Evolutionary conservation across 1,284 basidiomycete genomes (phyloP), one percentile per base, ranked within the genome.

Genomic region (Trametes hirsuta): DNA sequence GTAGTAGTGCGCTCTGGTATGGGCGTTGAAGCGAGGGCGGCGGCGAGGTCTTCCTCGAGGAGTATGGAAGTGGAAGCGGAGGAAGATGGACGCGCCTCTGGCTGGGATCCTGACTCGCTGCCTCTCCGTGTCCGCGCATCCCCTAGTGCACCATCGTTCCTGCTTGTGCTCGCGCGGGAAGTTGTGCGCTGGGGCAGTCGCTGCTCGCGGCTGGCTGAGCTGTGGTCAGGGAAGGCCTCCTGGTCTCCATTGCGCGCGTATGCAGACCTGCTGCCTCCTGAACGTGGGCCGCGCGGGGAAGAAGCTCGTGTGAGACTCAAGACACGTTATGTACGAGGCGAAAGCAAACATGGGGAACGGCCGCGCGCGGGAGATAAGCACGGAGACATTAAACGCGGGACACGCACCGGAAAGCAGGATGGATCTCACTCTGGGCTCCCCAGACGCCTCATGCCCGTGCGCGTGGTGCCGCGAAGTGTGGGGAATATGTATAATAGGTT

Each of bases 331-430:
- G 30, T 30, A 15, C 8, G 40, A 49, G 25, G 48, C 36, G 47
- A 36, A 41, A 24, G 51, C 47, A 39, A 35, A 14, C 4, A 52
- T 41, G 18, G 24, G 15, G 54, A 34, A 24, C 15, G 34, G 34
- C 10, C 41, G 21, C 51, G 10, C 25, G 22, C 42, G 41, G 36
- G 36, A 59, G 51, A 55, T 58, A 58, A 60, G 42, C 55, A 50
- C 42, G 49, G 50, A 46, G 44, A 52, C 30, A 40, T 35, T 22
- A 22, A 34, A 57, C 55, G 55, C 58, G 59, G 64, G 48, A 58
- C 53, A 65, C 64, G 64, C 51, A 65, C 64, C 64, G 61, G 64
- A 63, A 47, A 59, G 64, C 50, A 65, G 59, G 59, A 65, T 65
- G 44, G 64, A 65, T 51, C 59, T 52, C 53, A 59, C 55, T 61